Conservation (phyloP, 129 eudicot genomes). For the carrot (Daucus carota) region DNA sequence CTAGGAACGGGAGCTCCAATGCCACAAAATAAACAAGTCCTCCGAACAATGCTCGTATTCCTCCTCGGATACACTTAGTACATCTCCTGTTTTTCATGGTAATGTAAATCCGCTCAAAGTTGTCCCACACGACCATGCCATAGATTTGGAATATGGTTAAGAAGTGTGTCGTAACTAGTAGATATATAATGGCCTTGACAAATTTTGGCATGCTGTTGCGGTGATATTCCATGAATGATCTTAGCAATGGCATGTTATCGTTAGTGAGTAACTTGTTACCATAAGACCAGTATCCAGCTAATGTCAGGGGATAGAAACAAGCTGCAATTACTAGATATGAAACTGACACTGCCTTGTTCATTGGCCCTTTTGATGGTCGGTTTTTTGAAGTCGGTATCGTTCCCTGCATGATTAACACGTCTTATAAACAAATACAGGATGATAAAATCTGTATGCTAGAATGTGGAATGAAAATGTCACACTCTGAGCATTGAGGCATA, state of each 20-base stretch:
- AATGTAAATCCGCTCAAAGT: conserved; percentile 40
- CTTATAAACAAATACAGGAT: neutral
- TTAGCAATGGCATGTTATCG: conserved; percentile 8
- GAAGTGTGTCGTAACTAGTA: conserved; percentile 28
- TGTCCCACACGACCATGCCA: conserved; percentile 56
- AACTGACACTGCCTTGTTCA: conserved; percentile 44
- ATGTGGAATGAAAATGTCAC: neutral
- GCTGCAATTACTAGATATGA: conserved; percentile 43
- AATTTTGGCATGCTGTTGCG: conserved; percentile 25
- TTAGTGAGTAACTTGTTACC: conserved; percentile 36
- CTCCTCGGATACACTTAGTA: conserved; percentile 33
- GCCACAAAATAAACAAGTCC: conserved; percentile 47
- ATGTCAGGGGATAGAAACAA: conserved; percentile 54
- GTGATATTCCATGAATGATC: conserved; percentile 24
- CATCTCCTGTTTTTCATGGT: conserved; percentile 32
- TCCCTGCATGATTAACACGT: conserved; percentile 31
- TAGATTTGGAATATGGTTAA: conserved; percentile 50
- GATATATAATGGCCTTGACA: conserved; percentile 27
- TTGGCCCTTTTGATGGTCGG: conserved; percentile 29
- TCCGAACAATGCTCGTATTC: conserved; percentile 44
- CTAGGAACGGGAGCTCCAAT: conserved; percentile 52
- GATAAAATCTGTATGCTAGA: neutral
- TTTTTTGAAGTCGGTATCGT: conserved; percentile 39
- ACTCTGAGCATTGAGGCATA: neutral
- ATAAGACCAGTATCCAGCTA: conserved; percentile 60